These are phyloP conservation scores for Pecoramyces ruminantium DNA, from an alignment of 192 early-diverging fungal species.

Conservation along the genomic window DNA sequence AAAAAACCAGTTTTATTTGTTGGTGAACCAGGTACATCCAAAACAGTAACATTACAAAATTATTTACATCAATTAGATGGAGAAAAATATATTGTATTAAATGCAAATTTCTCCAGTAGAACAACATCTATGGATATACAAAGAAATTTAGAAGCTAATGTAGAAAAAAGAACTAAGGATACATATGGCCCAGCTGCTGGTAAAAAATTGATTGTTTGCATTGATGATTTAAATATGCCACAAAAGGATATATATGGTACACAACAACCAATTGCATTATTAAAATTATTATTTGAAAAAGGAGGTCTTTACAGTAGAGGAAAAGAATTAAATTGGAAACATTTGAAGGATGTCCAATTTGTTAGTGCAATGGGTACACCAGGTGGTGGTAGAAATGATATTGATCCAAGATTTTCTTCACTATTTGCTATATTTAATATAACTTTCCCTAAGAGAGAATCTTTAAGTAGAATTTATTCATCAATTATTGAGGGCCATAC, in stretches of 20 bases:
- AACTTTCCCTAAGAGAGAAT: conserved; percentile 35
- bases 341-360: conserved; percentile 39
- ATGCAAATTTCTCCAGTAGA: conserved; percentile 37
- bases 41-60: conserved; percentile 38
- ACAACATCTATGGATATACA: conserved; percentile 41
- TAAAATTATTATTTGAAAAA: conserved; percentile 37
- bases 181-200: conserved; percentile 36
- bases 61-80: conserved; percentile 22
- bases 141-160: conserved; percentile 36
- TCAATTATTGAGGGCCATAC: conserved; percentile 33
- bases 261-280: conserved; percentile 39
- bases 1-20: conserved; percentile 38
- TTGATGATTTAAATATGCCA: conserved; percentile 46
- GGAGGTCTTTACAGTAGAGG: conserved; percentile 39
- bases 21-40: conserved; percentile 38
- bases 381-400: conserved; percentile 41
- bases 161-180: conserved; percentile 43
- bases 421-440: conserved; percentile 42
- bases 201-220: conserved; percentile 29
- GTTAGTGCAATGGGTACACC: conserved; percentile 42
- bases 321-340: conserved; percentile 44
- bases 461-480: conserved; percentile 28
- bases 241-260: conserved; percentile 45
- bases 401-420: conserved; percentile 36
- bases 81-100: conserved; percentile 33